Conservation (phyloP, 352 stramenopile species). For the Pythium phragmiticola region DNA sequence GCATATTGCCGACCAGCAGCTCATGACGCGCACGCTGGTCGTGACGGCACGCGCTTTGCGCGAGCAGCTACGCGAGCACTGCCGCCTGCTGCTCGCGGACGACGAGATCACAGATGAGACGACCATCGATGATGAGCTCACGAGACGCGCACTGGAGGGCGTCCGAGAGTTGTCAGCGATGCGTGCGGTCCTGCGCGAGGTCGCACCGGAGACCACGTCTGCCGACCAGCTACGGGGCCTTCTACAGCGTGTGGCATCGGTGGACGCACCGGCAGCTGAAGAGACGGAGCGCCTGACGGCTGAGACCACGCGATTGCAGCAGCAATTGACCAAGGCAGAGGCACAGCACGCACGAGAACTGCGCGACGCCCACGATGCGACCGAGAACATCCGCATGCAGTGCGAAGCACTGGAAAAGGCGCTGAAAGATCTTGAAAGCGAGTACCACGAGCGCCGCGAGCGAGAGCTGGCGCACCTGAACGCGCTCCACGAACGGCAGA, state of each 20-base stretch:
- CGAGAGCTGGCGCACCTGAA: constrained; percentile 41
- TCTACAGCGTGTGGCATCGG: not conserved
- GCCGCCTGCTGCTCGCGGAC: constrained; percentile 16
- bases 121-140: constrained; percentile 18
- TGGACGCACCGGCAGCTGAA: not conserved
- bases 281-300: constrained; percentile 17
- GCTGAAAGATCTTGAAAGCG: constrained; percentile 35
- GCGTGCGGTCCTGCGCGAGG: not conserved
- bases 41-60: constrained; percentile 23
- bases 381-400: constrained; percentile 37
- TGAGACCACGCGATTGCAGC: constrained; percentile 25
- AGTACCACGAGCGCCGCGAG: constrained; percentile 33
- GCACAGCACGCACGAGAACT: constrained; percentile 26
- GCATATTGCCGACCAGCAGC: constrained; percentile 49
- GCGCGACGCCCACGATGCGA: constrained; percentile 29
- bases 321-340: constrained; percentile 28
- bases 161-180: constrained; percentile 17
- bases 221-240: constrained; percentile 5
- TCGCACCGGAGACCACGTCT: not conserved
- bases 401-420: constrained; percentile 36
- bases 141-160: constrained; percentile 10
- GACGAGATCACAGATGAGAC: constrained; percentile 19
- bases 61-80: constrained; percentile 28
- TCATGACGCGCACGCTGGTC: constrained; percentile 42
- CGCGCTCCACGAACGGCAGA: constrained; percentile 33